phyloP scores from a whole-genome alignment of 2,329 filamentous ascomycete genomes.

The Colletotrichum phormii region DNA sequence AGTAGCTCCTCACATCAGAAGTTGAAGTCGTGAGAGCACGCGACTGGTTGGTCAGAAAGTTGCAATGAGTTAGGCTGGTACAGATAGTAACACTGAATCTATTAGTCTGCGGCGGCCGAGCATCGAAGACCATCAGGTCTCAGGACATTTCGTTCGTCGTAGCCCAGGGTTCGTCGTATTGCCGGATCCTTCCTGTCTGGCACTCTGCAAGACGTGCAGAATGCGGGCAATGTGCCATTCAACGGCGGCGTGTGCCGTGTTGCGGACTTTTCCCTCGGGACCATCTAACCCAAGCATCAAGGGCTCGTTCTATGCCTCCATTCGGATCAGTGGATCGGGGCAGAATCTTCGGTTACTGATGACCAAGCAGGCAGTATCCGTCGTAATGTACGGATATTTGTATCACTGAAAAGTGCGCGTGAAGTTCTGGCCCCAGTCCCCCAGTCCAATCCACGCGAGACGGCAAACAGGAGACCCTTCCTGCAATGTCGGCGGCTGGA shows the following conservation, averaged over 20 bases:
- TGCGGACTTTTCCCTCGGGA: neutral
- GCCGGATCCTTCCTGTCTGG: neutral
- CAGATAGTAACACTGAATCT: too few relatives aligned
- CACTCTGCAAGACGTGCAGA: neutral
- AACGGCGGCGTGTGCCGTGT: neutral
- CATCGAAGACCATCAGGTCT: constrained; percentile 8
- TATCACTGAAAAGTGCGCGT: neutral
- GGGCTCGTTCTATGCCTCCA: neutral
- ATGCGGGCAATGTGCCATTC: neutral
- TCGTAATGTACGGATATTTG: neutral
- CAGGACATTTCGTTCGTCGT: constrained; percentile 7
- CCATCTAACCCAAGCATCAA: neutral
- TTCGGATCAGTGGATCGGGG: neutral
- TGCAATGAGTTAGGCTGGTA: neutral
- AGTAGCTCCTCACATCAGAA: neutral
- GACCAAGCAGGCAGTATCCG: neutral
- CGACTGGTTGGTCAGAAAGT: neutral
- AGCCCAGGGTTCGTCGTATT: neutral
- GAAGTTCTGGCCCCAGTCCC: neutral
- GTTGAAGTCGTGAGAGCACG: neutral
- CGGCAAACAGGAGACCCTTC: constrained; percentile 7
- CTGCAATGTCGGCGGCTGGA: neutral
- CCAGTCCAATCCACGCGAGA: neutral
- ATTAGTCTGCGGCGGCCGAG: neutral
- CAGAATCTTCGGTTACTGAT: neutral